Percentiles rank a stretch among this genome's conserved stretches.
phyloP scores from a whole-genome alignment of 1,284 basidiomycete species.

The Cerioporus squamosus region DNA sequence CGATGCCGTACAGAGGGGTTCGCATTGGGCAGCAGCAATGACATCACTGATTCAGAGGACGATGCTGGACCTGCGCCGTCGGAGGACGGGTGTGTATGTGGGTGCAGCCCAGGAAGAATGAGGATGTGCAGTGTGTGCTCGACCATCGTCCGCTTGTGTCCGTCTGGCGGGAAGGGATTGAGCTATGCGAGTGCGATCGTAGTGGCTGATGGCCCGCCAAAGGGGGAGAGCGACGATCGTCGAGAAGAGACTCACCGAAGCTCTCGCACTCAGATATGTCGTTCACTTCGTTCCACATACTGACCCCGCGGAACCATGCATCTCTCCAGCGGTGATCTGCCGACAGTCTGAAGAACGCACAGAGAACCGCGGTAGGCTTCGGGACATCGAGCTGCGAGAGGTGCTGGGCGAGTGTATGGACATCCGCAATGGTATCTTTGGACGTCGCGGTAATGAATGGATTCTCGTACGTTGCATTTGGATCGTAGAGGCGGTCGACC shows the following conservation, averaged over 20 bases:
- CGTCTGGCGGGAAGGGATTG: conserved; percentile 47
- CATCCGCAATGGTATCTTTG: conserved; percentile 68
- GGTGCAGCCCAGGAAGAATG: conserved; percentile 42
- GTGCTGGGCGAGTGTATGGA: conserved; percentile 61
- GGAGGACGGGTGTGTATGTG: conserved; percentile 5
- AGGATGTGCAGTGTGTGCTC: conserved; percentile 58
- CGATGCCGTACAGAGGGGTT: conserved; percentile 12
- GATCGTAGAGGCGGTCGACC: conserved; percentile 67
- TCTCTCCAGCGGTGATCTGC: conserved; percentile 36
- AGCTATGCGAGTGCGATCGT: neutral
- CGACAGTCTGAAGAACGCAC: conserved; percentile 53
- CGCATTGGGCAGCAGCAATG: conserved; percentile 11
- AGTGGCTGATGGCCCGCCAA: no score
- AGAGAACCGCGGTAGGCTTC: conserved; percentile 60
- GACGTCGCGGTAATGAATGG: conserved; percentile 75
- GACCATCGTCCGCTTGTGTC: conserved; percentile 69
- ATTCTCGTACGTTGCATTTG: conserved; percentile 76
- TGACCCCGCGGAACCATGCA: conserved; percentile 58
- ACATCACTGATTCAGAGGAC: conserved; percentile 14
- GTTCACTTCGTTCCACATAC: conserved; percentile 73
- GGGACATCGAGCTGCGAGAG: conserved; percentile 67
- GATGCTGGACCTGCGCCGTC: neutral
- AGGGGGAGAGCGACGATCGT: neutral
- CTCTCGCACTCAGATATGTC: conserved; percentile 76
- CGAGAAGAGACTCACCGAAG: conserved; percentile 57